Evolutionary conservation across 345 rosid genomes (phyloP).

Genomic region (Firmiana major): DNA sequence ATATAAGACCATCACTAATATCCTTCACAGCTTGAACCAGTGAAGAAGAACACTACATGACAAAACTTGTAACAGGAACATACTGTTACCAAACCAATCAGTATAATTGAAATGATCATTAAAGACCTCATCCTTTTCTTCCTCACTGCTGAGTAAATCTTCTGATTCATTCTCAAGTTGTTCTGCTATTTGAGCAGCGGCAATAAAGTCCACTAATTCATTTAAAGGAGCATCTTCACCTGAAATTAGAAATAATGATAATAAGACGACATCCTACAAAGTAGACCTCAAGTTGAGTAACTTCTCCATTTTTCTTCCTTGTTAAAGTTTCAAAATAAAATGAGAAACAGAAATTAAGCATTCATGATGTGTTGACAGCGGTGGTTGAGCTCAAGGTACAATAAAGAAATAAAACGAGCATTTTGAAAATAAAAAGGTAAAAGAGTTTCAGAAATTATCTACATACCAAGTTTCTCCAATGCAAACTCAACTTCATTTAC

Average conservation of each 20-base stretch:
- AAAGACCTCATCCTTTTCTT: constrained; percentile 43
- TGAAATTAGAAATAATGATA: constrained; percentile 22
- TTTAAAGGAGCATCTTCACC: constrained; percentile 56
- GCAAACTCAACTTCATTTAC: constrained; percentile 64
- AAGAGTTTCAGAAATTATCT: not conserved
- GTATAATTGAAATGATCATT: not conserved
- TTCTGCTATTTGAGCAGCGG: constrained; percentile 75
- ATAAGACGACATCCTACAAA: not conserved
- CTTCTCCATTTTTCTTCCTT: not conserved
- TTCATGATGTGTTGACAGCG: not conserved
- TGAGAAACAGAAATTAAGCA: not conserved
- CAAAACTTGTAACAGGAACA: not conserved
- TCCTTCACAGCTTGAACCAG: not conserved
- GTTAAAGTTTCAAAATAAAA: not conserved
- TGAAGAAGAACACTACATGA: not conserved
- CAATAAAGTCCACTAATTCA: constrained; percentile 78
- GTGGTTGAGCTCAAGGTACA: not conserved
- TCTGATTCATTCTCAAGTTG: constrained; percentile 42
- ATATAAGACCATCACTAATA: not conserved
- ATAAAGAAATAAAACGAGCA: not conserved
- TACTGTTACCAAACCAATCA: not conserved
- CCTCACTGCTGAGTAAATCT: constrained; percentile 28
- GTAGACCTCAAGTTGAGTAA: not conserved
- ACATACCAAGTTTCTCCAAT: constrained; percentile 68
- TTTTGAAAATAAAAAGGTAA: not conserved